Conservation (phyloP, 2,329 filamentous ascomycete genomes). For the Aspergillus ustus region DNA sequence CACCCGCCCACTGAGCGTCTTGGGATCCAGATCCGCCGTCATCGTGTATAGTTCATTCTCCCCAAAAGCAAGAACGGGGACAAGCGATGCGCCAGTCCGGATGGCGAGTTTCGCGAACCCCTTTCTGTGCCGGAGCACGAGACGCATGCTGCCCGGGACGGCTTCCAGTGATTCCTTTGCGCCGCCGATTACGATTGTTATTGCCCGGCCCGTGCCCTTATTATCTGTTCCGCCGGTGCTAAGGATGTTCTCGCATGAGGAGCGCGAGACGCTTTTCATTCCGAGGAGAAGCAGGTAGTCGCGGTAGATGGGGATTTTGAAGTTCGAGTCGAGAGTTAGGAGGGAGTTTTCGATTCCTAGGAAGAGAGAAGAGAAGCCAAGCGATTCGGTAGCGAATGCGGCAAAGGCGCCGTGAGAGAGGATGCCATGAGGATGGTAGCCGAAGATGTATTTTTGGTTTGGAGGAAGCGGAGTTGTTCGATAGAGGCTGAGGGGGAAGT, state of each 20-base stretch:
- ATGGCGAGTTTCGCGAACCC: conserved; percentile 87
- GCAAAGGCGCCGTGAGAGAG: not conserved
- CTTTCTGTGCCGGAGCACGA: conserved; percentile 76
- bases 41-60: conserved; percentile 90
- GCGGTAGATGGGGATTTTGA: conserved; percentile 80
- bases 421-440: conserved; percentile 63
- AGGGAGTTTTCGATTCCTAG: conserved; percentile 85
- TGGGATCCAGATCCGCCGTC: conserved; percentile 64
- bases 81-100: conserved; percentile 77
- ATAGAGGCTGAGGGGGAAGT: conserved; percentile 80
- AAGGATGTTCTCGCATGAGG: conserved; percentile 79
- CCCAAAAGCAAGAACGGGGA: conserved; percentile 80
- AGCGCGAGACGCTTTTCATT: conserved; percentile 76
- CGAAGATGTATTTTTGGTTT: conserved; percentile 81
- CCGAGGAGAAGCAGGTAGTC: conserved; percentile 82
- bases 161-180: conserved; percentile 81
- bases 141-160: conserved; percentile 68
- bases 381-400: conserved; percentile 78
- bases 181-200: conserved; percentile 84
- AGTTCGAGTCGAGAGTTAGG: conserved; percentile 83
- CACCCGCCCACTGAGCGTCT: conserved; percentile 59
- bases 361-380: conserved; percentile 78
- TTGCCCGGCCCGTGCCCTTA: conserved; percentile 79
- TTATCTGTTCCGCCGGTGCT: conserved; percentile 70
- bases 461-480: conserved; percentile 74